Evolutionary conservation across 306 rosid genomes (phyloP), one percentile per base, ranked within the genome.

Genomic region (Elaeagnus macrophylla): DNA sequence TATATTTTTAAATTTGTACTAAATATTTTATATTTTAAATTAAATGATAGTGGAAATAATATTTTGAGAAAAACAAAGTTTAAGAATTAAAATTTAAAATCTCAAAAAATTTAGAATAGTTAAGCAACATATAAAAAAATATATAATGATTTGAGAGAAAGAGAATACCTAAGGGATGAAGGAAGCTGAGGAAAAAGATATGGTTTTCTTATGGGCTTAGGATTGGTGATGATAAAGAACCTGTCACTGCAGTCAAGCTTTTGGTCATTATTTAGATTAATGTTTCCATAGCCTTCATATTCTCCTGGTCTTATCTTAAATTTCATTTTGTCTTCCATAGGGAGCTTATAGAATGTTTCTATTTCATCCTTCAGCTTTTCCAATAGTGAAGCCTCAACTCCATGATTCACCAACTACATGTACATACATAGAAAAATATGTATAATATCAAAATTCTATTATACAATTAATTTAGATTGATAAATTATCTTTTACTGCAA

Each of bases 221-320:
- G 85, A 51, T 43, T 77, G 0, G 85, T 79, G 3, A 14, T 38
- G 37, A 81, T 20, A 16, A 20, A 71, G 68, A 84, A 78, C 0
- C 78, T 0, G 20, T 81, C 88, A 37, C n/a, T 62, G 88, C 88
- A 84, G 25, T 81, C 85, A 57, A 76, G 59, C 49, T 46, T 75
- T 59, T 69, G 79, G 48, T 75, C 62, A 41, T 75, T 72, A 5
- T 63, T 32, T 40, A 81, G 80, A 62, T 76, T 76, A 25, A 67
- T 70, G 66, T 84, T 88, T n/a, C 94, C 83, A 69, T 78, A 84
- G 18, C 94, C 88, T 32, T 84, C 88, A 17, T 74, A 12, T 6
- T 84, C 75, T 37, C 53, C 64, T 18, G 68, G n/a, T 3, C 3
- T 57, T 17, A 78, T 88, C 85, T 81, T 78, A 13, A 73, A 57